A percentile compares a stretch with the other conserved stretches of the same genome.
Evolutionary conservation across 257 asterid genomes (phyloP).

Genomic region (Ehretia macrophylla): DNA sequence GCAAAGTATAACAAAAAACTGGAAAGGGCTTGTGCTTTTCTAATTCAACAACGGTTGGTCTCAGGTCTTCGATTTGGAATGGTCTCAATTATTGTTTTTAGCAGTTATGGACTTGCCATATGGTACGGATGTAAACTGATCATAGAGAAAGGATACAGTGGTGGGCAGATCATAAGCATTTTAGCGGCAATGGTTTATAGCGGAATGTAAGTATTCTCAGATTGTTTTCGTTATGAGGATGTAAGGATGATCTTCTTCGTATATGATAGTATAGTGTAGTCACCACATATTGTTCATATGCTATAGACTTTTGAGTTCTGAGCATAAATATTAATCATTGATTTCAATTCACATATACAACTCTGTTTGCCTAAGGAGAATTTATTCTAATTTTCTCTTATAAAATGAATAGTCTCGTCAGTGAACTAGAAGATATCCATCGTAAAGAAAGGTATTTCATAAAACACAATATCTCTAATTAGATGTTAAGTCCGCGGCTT

Average conservation of each 20-base stretch:
- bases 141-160: slow-evolving; percentile 37
- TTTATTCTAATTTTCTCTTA: too few relatives aligned
- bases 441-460: too few relatives aligned
- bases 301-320: too few relatives aligned
- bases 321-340: not conserved
- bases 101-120: slow-evolving; percentile 56
- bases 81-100: slow-evolving; percentile 31
- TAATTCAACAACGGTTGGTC: slow-evolving; percentile 54
- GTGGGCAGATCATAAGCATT: slow-evolving; percentile 54
- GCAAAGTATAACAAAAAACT: slow-evolving; percentile 39
- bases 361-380: not conserved
- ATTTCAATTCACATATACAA: too few relatives aligned
- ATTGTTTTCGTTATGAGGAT: not conserved
- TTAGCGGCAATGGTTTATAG: slow-evolving; percentile 40
- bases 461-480: too few relatives aligned
- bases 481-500: too few relatives aligned
- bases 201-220: slow-evolving; percentile 29
- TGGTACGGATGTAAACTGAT: slow-evolving; percentile 70
- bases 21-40: slow-evolving; percentile 39
- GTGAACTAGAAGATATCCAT: too few relatives aligned
- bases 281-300: too few relatives aligned
- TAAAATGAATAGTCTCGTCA: too few relatives aligned
- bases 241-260: not conserved
- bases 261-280: not conserved
- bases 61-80: slow-evolving; percentile 59